Percentiles rank a stretch among this genome's conserved stretches.
Evolutionary conservation across 1,284 basidiomycete genomes (phyloP).

Genomic region (Ceratobasidium theobromae): DNA sequence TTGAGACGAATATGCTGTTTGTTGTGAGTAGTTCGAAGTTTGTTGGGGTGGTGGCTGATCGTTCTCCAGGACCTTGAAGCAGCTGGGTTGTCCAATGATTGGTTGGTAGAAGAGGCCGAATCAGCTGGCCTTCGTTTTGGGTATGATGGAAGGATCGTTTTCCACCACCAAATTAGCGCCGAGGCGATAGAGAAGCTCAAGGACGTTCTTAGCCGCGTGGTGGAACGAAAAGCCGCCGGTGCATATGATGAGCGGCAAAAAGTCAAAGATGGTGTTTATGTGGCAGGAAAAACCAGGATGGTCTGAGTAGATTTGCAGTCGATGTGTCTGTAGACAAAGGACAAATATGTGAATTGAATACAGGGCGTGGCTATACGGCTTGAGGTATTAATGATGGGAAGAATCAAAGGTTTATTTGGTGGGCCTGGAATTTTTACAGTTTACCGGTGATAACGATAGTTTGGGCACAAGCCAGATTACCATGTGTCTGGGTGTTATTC

Average conservation of each 20-base stretch:
- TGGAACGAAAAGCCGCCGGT: constrained; percentile 30
- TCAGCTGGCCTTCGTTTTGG: constrained; percentile 33
- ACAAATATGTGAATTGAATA: no score
- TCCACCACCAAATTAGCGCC: constrained; percentile 37
- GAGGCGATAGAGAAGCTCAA: constrained; percentile 34
- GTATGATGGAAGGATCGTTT: constrained; percentile 33
- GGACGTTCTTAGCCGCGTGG: constrained; percentile 20
- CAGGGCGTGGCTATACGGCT: no score
- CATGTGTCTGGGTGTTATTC: no score
- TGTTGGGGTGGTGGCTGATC: neutral
- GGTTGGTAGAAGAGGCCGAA: constrained; percentile 34
- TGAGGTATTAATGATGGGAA: no score
- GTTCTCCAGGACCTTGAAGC: constrained; percentile 32
- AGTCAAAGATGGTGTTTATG: neutral
- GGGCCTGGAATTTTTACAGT: no score
- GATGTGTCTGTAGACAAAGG: no score
- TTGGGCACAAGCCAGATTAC: no score
- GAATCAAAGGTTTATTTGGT: no score
- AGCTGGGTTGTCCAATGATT: constrained; percentile 33
- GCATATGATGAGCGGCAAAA: constrained; percentile 15
- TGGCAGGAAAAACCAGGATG: no score
- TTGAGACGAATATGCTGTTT: constrained; percentile 37
- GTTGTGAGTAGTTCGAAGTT: constrained; percentile 10
- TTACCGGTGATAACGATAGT: no score
- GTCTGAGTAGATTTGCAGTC: no score